Percentiles rank a stretch among this genome's conserved stretches.
Conservation (phyloP, 164 flowering plant genomes). For the Euptelea pleiosperma region DNA sequence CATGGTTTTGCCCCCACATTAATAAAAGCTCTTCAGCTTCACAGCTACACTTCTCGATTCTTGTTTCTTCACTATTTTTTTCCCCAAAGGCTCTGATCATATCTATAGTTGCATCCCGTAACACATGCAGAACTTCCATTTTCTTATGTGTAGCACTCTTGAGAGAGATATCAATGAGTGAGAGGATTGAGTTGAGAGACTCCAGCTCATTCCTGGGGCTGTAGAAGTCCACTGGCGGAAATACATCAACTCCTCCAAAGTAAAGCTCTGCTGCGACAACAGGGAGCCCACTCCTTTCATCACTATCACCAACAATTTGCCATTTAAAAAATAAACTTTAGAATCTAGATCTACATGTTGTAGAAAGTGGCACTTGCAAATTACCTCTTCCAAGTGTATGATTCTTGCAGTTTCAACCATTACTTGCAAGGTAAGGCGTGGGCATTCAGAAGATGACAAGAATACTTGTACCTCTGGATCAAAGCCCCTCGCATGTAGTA, state of each 20-base stretch:
- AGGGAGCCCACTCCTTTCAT: not conserved
- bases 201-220: constrained; percentile 76
- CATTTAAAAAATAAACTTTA: not conserved
- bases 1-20: constrained; percentile 64
- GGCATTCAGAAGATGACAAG: constrained; percentile 23
- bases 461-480: constrained; percentile 30
- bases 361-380: not conserved
- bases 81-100: constrained; percentile 42
- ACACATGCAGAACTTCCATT: constrained; percentile 27
- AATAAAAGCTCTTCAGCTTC: constrained; percentile 44
- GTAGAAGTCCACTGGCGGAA: constrained; percentile 29
- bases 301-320: not conserved
- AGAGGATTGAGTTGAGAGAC: constrained; percentile 60
- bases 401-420: constrained; percentile 63
- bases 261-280: constrained; percentile 66
- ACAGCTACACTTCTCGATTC: constrained; percentile 27
- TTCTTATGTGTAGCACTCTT: constrained; percentile 13
- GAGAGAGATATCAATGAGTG: constrained; percentile 31
- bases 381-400: constrained; percentile 68
- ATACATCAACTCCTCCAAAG: constrained; percentile 45
- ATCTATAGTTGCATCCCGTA: constrained; percentile 34
- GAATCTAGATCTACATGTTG: not conserved
- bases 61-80: constrained; percentile 29
- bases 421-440: constrained; percentile 28
- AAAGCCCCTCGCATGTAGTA: constrained; percentile 43